Base-by-base conservation (phyloP, 345 rosid species). In the Barbarea vulgaris region DNA sequence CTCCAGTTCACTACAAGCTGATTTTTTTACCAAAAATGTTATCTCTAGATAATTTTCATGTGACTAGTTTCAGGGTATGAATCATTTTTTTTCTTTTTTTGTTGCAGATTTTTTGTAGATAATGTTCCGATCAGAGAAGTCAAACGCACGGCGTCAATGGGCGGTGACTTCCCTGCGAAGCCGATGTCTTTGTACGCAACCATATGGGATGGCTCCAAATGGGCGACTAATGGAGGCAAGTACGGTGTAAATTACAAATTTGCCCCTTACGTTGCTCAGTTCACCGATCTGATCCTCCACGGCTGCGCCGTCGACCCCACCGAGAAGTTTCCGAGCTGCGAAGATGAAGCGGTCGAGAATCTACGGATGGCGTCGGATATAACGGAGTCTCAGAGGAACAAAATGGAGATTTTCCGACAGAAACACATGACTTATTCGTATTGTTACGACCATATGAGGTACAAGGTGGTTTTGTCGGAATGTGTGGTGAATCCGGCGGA, bases 211-310 rank as follows among this genome's bases (percentile, higher is more conserved):
- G 98, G 91, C 2, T 94, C 98, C 25, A 82, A 82, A 72, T 94
- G 98, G 98, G 98, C 97, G 22, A 95, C 99, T 28, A 85, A 88
- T 76, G 97, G 99, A 56, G 99, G 99, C 70, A 95, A 89, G 70
- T 95, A 95, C 70, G 84, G 89, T 69, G 90, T 92, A 18, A 95
- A 90, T 77, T 95, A 95, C 88, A 92, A 88, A 75, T 95, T 89
- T 22, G 86, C 96, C 48, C 99, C 99, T 19, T 92, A 86, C 15
- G 76, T 90, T 0, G 78, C 90, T 0, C 68, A 86, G 15, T 92
- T 95, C 82, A 83, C 93, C 2, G 79, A 92, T 72, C 65, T 95
- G 44, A 82, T 85, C 62, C 89, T 95, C 51, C 93, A 89, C 5
- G 99, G 99, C 33, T 95, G 97, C 19, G 69, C 97, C 1, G 90